Conservation (phyloP, 352 stramenopile species). For the Pythium aquatile region DNA sequence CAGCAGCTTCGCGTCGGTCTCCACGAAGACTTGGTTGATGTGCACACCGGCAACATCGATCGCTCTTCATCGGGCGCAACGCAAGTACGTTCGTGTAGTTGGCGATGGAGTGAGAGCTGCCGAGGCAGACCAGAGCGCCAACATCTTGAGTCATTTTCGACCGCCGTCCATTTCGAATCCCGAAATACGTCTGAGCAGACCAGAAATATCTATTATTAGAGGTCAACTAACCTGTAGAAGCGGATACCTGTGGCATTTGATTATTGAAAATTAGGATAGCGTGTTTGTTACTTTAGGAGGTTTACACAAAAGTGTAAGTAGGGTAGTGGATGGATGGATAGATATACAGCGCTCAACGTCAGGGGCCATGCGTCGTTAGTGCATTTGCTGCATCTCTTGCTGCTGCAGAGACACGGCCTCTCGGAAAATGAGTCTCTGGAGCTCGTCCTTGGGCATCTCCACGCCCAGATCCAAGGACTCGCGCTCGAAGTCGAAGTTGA, state of each 20-base stretch:
- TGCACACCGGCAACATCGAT: too few species aligned
- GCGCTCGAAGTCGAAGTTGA: constrained; percentile 88
- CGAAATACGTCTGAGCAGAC: not conserved
- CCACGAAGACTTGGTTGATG: too few species aligned
- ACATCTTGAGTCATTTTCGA: not conserved
- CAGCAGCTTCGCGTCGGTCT: not conserved
- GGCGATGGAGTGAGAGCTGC: too few species aligned
- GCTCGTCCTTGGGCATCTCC: constrained; percentile 83
- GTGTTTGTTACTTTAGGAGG: not conserved
- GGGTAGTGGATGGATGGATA: too few species aligned
- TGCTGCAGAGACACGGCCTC: constrained; percentile 76
- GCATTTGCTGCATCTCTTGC: constrained; percentile 65
- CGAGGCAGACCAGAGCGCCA: not conserved
- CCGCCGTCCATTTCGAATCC: not conserved
- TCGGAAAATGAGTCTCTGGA: constrained; percentile 80
- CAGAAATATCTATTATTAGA: not conserved
- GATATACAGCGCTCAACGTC: not conserved
- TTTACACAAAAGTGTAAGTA: too few species aligned
- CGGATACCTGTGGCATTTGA: not conserved
- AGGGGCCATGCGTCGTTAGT: constrained; percentile 23
- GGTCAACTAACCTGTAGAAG: not conserved
- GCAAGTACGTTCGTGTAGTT: too few species aligned
- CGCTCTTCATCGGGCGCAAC: too few species aligned
- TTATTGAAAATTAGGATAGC: not conserved
- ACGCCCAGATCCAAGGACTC: constrained; percentile 78